Evolutionary conservation across 225 moss, liverwort and hornwort species (phyloP).

Genomic region (Pseudisothecium myosuroides): DNA sequence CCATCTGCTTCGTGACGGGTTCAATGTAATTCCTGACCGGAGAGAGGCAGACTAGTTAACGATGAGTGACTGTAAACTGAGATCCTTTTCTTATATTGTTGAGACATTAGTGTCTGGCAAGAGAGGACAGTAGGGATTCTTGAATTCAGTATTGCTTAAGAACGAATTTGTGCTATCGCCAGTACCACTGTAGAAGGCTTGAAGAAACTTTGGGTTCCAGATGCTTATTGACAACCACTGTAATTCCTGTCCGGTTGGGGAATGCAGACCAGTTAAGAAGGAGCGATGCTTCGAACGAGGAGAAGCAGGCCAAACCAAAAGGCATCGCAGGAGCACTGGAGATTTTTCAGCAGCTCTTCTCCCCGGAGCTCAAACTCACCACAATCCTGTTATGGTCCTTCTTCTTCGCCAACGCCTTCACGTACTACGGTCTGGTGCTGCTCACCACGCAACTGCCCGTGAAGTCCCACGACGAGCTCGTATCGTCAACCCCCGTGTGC

Average conservation of each 20-base stretch:
- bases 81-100: not conserved
- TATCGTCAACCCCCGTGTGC: not conserved
- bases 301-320: not conserved
- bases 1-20: not conserved
- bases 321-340: constrained; percentile 6
- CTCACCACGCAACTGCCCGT: constrained; percentile 79
- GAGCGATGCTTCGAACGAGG: not conserved
- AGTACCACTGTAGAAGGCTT: not conserved
- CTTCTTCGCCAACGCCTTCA: constrained; percentile 87
- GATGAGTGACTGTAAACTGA: not conserved
- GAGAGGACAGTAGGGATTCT: not conserved
- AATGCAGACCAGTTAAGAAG: not conserved
- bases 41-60: not conserved
- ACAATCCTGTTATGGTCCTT: constrained; percentile 70
- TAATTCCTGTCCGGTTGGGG: not conserved
- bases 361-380: constrained; percentile 53
- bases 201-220: not conserved
- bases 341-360: constrained; percentile 52
- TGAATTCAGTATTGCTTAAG: not conserved
- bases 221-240: not conserved
- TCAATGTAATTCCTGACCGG: not conserved
- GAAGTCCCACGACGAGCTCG: constrained; percentile 4
- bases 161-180: not conserved
- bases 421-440: constrained; percentile 90
- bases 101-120: not conserved